Conservation (phyloP, 768 basidiomycete genomes). For the Coprinopsis marcescibilis region DNA sequence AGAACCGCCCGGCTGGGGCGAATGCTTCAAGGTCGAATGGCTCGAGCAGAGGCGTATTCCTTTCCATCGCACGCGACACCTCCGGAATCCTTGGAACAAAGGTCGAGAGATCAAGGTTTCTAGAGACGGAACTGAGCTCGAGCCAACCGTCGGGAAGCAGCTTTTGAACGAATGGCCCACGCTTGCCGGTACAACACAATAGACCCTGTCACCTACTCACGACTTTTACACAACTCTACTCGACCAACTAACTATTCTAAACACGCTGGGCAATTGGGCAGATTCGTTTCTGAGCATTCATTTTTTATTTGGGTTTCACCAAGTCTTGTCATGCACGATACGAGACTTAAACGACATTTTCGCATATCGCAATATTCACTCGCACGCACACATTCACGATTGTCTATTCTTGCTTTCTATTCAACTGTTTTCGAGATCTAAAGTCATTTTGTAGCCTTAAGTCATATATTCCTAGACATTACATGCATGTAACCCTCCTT, state of each 20-base stretch:
- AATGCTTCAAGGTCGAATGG: conserved; percentile 83
- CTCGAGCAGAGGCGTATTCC: conserved; percentile 62
- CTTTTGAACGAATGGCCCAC: conserved; percentile 69
- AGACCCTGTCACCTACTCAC: no score
- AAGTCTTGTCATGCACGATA: conserved; percentile 48
- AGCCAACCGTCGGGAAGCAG: conserved; percentile 65
- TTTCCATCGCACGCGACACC: conserved; percentile 69
- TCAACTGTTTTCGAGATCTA: conserved; percentile 3
- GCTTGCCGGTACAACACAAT: not conserved
- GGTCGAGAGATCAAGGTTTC: conserved; percentile 78
- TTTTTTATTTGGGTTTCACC: no score
- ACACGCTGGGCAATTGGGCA: no score
- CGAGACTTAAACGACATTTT: conserved; percentile 34
- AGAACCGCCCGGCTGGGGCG: conserved; percentile 52
- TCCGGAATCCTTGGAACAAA: conserved; percentile 93
- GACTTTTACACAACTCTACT: no score
- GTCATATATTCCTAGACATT: not conserved
- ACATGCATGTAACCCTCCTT: not conserved
- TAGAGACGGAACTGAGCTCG: conserved; percentile 88
- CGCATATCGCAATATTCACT: conserved; percentile 4
- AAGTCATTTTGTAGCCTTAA: conserved; percentile 1
- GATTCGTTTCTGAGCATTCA: no score
- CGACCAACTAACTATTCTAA: no score
- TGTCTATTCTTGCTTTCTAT: conserved; percentile 14
- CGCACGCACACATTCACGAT: conserved; percentile 14